Percentiles rank a stretch among this genome's conserved stretches.
Evolutionary conservation across 306 rosid genomes (phyloP).

Genomic region (Cicer arietinum): DNA sequence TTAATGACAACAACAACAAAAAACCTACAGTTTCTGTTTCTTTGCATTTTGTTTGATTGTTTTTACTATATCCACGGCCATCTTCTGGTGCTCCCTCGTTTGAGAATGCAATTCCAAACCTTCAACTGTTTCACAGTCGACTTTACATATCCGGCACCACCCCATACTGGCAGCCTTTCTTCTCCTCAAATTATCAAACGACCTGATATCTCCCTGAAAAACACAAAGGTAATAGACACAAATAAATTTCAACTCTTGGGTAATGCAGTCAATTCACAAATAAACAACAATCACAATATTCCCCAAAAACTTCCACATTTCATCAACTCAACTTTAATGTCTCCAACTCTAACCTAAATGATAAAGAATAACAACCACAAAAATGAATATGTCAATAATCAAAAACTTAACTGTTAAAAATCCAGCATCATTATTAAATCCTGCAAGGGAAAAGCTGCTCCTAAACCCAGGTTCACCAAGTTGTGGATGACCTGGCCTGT

Average conservation of each 20-base stretch:
- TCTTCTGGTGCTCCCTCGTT: slow-evolving; percentile 91
- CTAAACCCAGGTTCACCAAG: slow-evolving; percentile 98
- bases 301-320: slow-evolving; percentile 23
- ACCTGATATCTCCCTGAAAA: slow-evolving; percentile 74
- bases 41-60: slow-evolving; percentile 90
- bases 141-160: slow-evolving; percentile 98
- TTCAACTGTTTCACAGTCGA: slow-evolving; percentile 94
- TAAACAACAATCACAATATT: background rate
- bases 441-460: slow-evolving; percentile 82
- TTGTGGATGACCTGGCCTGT: slow-evolving; percentile 68
- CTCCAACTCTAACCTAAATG: slow-evolving; percentile 6
- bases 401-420: slow-evolving; percentile 74
- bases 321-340: slow-evolving; percentile 26
- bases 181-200: slow-evolving; percentile 74
- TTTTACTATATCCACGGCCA: slow-evolving; percentile 92
- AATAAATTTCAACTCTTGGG: slow-evolving; percentile 8
- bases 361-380: slow-evolving; percentile 33
- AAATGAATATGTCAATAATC: slow-evolving; percentile 10
- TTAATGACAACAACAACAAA: slow-evolving; percentile 7
- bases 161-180: slow-evolving; percentile 83
- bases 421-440: slow-evolving; percentile 73
- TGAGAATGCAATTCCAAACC: slow-evolving; percentile 97
- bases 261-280: slow-evolving; percentile 20
- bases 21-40: slow-evolving; percentile 75
- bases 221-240: slow-evolving; percentile 22